These are phyloP conservation scores for Globisporangium nodosum DNA, from an alignment of 352 stramenopile genomes.

Conservation along the genomic window DNA sequence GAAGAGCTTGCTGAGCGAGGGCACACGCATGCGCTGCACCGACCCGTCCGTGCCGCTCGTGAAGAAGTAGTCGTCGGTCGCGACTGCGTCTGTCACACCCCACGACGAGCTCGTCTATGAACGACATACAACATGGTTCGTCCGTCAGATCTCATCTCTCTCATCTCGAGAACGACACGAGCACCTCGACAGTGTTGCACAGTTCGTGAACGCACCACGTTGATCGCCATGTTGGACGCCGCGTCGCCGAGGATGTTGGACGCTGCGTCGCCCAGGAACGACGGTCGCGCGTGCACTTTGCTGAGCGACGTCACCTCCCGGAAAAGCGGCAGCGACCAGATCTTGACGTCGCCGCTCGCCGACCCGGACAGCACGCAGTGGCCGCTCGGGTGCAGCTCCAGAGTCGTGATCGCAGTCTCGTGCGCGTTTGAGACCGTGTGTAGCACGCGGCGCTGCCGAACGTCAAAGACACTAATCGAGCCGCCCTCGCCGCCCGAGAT, in stretches of 20 bases:
- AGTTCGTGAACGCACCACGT: constrained; percentile 49
- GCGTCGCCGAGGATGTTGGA: constrained; percentile 76
- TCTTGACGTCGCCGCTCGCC: constrained; percentile 81
- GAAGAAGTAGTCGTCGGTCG: constrained; percentile 79
- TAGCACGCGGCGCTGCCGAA: constrained; percentile 80
- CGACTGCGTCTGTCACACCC: constrained; percentile 77
- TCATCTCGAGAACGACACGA: neutral
- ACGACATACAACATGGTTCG: neutral
- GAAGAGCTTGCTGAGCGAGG: constrained; percentile 27
- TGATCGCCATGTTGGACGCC: constrained; percentile 82
- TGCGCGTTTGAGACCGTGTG: constrained; percentile 81
- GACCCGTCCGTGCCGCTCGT: constrained; percentile 80
- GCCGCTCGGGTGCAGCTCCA: constrained; percentile 70
- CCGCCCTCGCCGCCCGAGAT: constrained; percentile 78
- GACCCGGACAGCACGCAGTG: constrained; percentile 82
- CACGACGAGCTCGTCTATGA: constrained; percentile 72
- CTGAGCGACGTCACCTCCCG: constrained; percentile 62
- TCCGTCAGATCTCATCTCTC: neutral
- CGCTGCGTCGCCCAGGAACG: constrained; percentile 68
- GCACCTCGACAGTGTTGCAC: neutral
- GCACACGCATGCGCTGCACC: constrained; percentile 68
- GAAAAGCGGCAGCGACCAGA: constrained; percentile 85
- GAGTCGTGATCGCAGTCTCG: constrained; percentile 79
- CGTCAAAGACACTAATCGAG: constrained; percentile 81
- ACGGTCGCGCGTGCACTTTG: constrained; percentile 79